These are phyloP conservation scores for Fagopyrum tataricum DNA, from an alignment of 148 eudicot species.

Conservation along the genomic window DNA sequence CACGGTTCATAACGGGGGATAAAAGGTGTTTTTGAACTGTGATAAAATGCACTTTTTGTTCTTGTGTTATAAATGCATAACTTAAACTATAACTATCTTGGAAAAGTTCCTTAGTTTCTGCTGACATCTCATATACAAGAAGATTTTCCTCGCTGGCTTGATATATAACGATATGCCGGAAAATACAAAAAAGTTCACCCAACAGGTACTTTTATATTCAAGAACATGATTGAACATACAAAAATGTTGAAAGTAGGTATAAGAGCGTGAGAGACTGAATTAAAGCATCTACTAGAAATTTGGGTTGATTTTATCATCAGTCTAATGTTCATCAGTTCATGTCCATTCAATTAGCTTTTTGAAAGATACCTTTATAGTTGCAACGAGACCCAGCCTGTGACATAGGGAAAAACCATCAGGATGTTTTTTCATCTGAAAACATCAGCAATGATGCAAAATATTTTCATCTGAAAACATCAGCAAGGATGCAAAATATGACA, in stretches of 20 bases:
- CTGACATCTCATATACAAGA: not conserved
- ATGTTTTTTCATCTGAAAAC: not conserved
- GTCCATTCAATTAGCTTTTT: not conserved
- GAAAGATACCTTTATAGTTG: slow-evolving; percentile 18
- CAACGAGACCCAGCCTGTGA: slow-evolving; percentile 22
- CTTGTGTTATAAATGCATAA: not conserved
- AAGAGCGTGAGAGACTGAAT: not conserved
- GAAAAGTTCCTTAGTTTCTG: not conserved
- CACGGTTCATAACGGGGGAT: no score
- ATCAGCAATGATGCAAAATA: no score
- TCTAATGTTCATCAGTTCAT: no score
- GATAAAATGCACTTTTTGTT: no score
- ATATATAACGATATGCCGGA: not conserved
- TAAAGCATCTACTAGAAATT: not conserved
- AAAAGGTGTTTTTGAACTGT: no score
- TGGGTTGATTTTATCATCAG: no score
- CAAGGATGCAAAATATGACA: no score
- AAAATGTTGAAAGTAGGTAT: not conserved
- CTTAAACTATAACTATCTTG: not conserved
- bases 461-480: no score
- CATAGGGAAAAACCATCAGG: slow-evolving; percentile 3
- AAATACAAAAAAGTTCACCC: no score
- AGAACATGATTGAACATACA: not conserved
- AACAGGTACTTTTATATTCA: slow-evolving; percentile 27
- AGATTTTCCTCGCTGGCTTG: not conserved